Base-by-base conservation (phyloP, 257 asterid genomes). In the Solanum tarijense region DNA sequence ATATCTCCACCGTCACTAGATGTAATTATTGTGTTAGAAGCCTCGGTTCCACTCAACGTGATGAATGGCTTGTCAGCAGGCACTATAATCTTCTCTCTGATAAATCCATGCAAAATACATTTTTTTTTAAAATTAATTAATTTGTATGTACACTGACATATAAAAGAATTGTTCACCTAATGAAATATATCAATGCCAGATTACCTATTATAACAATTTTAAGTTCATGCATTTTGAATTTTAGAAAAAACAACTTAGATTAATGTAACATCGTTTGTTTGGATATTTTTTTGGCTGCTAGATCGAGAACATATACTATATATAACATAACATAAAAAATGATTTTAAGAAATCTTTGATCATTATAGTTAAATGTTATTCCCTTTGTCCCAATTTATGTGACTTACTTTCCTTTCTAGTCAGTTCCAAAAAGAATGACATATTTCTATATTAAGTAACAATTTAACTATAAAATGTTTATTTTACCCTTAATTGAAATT, bases 61-160 rank as follows among this genome's bases (percentile, higher is more conserved):
- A 93, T 87, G 87, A 79, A 93, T 32, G 93, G 94, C 82, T 93
- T 93, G 58, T 92, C 92, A 2, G 85, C 92, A 2, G 95, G 92
- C 41, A 93, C 92, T 14, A 90, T 79, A 32, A 93, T 71, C 83
- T 92, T 92, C 88, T 93, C 95, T 52, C 93, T 92, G 89, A 9
- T 68, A 68, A 68, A 68, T 25, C 36, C 82, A 58, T 13, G 35
- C n/a, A 48, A 83, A 52, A 14, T 29, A 29, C 1, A 36, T 5
- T 46, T 13, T 43, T 46, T 2, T n/a, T n/a, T n/a, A 0, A 6
- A 3, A 46, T 18, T 66, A 79, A 20, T 13, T 68, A n/a, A n/a
- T 10, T 65, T 65, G n/a, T 65, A 65, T 60, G 27, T 60, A 60
- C 27, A 21, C 68, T 21, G 27, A 60, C 27, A 60, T n/a, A 10